Evolutionary conservation across 495 filamentous ascomycete genomes (phyloP).

Genomic region (Aspergillus affinis): DNA sequence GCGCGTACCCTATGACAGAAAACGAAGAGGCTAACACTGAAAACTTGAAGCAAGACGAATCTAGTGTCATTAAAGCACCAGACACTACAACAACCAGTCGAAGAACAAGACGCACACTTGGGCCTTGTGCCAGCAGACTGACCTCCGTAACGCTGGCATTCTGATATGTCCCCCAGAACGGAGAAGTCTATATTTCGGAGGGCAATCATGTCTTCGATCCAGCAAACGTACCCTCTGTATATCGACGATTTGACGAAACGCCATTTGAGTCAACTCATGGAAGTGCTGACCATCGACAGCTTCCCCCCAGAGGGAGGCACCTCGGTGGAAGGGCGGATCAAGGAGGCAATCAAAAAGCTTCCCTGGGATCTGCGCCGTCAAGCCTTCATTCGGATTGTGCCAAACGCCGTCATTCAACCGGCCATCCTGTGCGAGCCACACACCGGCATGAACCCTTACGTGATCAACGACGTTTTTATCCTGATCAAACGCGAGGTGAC

Average conservation of each 20-base stretch:
- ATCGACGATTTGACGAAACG: slow-evolving; percentile 21
- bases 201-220: neutral
- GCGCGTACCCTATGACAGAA: too few relatives aligned
- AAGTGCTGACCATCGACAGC: slow-evolving; percentile 22
- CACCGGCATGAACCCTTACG: slow-evolving; percentile 25
- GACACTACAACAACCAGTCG: too few relatives aligned
- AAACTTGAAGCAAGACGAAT: too few relatives aligned
- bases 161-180: neutral
- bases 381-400: slow-evolving; percentile 11
- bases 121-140: too few relatives aligned
- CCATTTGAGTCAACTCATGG: slow-evolving; percentile 9
- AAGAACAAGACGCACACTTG: too few relatives aligned
- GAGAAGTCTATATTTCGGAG: neutral
- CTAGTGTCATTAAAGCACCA: too few relatives aligned
- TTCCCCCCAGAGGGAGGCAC: neutral
- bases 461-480: slow-evolving; percentile 21
- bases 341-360: slow-evolving; percentile 16
- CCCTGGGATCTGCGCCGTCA: slow-evolving; percentile 13
- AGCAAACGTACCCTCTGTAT: slow-evolving; percentile 18
- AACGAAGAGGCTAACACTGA: too few relatives aligned
- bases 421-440: slow-evolving; percentile 22
- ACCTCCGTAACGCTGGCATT: neutral
- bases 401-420: slow-evolving; percentile 15
- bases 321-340: slow-evolving; percentile 2
- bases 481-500: slow-evolving; percentile 33